Conservation (phyloP, 352 stramenopile genomes). For the Globisporangium splendens region DNA sequence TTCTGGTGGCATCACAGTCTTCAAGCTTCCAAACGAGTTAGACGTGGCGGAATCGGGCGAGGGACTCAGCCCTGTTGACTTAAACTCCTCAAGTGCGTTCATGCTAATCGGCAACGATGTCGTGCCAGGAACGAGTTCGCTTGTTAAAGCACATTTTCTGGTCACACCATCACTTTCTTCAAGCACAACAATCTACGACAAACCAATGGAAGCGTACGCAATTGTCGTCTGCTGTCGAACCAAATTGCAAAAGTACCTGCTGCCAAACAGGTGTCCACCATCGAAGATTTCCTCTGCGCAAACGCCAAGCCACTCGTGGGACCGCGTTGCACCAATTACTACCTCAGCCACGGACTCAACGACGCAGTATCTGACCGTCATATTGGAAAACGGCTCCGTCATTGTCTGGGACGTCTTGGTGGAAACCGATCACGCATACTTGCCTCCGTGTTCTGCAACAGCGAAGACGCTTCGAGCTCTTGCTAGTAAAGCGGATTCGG, state of each 20-base stretch:
- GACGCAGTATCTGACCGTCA: slow-evolving; percentile 43
- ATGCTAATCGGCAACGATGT: slow-evolving; percentile 7
- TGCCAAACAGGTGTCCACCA: slow-evolving; percentile 3
- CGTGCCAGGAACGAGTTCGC: too few species aligned
- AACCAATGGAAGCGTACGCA: slow-evolving; percentile 19
- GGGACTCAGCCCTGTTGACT: slow-evolving; percentile 1
- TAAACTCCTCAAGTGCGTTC: slow-evolving; percentile 1
- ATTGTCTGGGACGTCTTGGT: slow-evolving; percentile 55
- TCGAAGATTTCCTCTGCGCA: neutral
- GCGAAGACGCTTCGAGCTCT: neutral
- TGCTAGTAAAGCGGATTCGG: slow-evolving; percentile 4
- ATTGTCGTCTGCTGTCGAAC: slow-evolving; percentile 28
- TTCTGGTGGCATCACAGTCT: slow-evolving; percentile 7
- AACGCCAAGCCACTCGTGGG: slow-evolving; percentile 20
- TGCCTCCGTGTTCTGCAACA: slow-evolving; percentile 11
- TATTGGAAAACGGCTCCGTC: slow-evolving; percentile 39
- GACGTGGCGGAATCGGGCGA: neutral
- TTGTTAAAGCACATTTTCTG: slow-evolving; percentile 2
- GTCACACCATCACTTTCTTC: neutral
- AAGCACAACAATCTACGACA: neutral
- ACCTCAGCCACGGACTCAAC: slow-evolving; percentile 33
- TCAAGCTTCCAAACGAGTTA: neutral
- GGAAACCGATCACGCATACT: slow-evolving; percentile 34
- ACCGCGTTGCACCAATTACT: slow-evolving; percentile 37
- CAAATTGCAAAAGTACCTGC: slow-evolving; percentile 33